Base-by-base conservation (phyloP, 2,329 filamentous ascomycete species). In the Dothideomycetes sp. region DNA sequence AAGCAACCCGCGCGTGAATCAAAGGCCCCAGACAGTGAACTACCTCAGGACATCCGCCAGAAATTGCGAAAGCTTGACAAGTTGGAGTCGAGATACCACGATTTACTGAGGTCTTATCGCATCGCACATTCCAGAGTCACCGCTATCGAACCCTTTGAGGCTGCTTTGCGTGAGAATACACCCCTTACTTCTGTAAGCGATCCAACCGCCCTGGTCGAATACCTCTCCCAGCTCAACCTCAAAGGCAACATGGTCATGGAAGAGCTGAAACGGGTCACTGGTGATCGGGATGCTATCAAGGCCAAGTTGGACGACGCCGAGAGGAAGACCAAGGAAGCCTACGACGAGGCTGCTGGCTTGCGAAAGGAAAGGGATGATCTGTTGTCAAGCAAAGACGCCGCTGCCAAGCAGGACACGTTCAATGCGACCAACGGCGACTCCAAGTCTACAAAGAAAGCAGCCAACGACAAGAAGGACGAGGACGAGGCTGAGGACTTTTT, bases 241-340 rank as follows among this genome's bases (percentile, higher is more conserved):
- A 89, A 93, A 55, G 80, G 81, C 31, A 85, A 94, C 52, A 93
- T 98, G 84, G 79, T 94, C 3, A 80, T 93, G 75, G 83, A 94
- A 34, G 91, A 98, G 61, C 69, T 95, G 41, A 95, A 93, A 63
- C 73, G 86, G 10, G 78, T 96, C 0, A 82, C 86, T 0, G 73
- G 74, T 3, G 53, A 96, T 55, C 81, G 83, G 43, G 85, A 94
- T 45, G 75, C 78, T 12, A 69, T 83, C 45, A 89, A 86, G 58
- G 83, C 81, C 61, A 86, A 84, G 57, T 65, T 79, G 2, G 76
- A 82, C n/a, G 75, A 80, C 36, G 68, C 73, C 0, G 75, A 86
- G 47, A 75, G 79, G 53, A 73, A 74, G 37, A 65, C 77, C 1
- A 73, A 72, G 37, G 67, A 73, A 11, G 67, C 80, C 0, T 69